Evolutionary conservation across 2,329 filamentous ascomycete genomes (phyloP), one percentile per base, ranked within the genome.

Genomic region (Tolypocladium paradoxum): DNA sequence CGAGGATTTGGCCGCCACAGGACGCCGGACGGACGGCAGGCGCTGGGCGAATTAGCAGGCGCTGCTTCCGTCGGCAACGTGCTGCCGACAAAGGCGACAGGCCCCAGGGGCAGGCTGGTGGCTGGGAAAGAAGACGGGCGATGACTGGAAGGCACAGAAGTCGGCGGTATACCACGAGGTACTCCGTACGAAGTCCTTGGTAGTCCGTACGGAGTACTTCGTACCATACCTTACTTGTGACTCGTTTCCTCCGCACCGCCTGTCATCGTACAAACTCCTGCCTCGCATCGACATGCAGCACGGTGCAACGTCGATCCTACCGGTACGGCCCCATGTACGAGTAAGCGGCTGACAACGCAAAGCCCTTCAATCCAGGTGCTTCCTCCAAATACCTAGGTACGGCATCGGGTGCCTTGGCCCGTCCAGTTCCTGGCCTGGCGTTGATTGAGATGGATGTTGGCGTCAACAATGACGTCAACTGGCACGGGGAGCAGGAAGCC

Each of bases 1-100:
- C 54, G 54, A 55, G 54, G 20, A 51, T 51, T 51, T 51, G 52
- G 48, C 54, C 54, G 51, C 29, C 8, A 12, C 51, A 48, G 33
- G 29, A 20, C n/a, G n/a, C n/a, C n/a, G n/a, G 45, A 18, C 24
- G 14, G 37, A 33, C 45, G 20, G 37, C 43, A 24, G 29, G 38
- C 22, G 9, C 37, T 27, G 37, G 38, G 29, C 29, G 36, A 22
- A 33, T 33, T 2, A 35, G 20, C 45, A 18, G 18, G 7, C 18
- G 48, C 48, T 22, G 35, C 37, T 48, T 24, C 12, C 35, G 43
- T 53, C 51, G 50, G 48, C 36, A 47, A 33, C 46, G 7, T 53
- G 51, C 22, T 46, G 53, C 50, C 46, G 53, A 37, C 24, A 4
- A 29, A 8, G 40, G 34, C 38, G n/a, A n/a, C n/a, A n/a, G n/a